A percentile compares a stretch with the other conserved stretches of the same genome.
Evolutionary conservation across 2,329 filamentous ascomycete genomes (phyloP).

Genomic region (Fusarium sp.): DNA sequence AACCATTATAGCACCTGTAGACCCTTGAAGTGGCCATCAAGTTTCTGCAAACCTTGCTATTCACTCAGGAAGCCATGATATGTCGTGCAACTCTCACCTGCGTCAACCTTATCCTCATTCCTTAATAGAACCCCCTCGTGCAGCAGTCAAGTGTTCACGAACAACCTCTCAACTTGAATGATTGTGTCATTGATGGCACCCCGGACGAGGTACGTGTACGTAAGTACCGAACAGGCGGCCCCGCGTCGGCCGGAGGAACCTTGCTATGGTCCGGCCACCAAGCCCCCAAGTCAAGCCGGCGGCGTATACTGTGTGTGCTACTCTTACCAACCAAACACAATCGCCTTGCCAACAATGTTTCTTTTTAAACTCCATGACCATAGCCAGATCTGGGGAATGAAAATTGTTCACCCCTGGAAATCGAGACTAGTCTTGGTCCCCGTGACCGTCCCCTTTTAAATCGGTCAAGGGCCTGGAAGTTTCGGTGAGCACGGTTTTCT

Average conservation of each 20-base stretch:
- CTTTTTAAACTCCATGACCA: slow-evolving; percentile 31
- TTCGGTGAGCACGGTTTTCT: slow-evolving; percentile 39
- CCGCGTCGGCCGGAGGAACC: slow-evolving; percentile 38
- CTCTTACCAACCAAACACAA: slow-evolving; percentile 12
- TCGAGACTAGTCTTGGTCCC: slow-evolving; percentile 31
- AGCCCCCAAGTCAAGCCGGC: slow-evolving; percentile 15
- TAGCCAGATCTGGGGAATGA: slow-evolving; percentile 34
- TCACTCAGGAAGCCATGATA: slow-evolving; percentile 17
- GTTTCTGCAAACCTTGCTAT: slow-evolving; percentile 17
- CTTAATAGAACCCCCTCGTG: slow-evolving; percentile 29
- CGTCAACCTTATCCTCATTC: slow-evolving; percentile 23
- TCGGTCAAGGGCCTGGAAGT: slow-evolving; percentile 37
- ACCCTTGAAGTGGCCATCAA: slow-evolving; percentile 1
- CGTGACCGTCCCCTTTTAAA: slow-evolving; percentile 38
- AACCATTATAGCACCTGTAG: too few species aligned
- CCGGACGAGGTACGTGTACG: slow-evolving; percentile 33
- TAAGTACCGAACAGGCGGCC: slow-evolving; percentile 41
- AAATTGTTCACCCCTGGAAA: slow-evolving; percentile 22
- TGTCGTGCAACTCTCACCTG: slow-evolving; percentile 33
- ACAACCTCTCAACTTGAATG: slow-evolving; percentile 11
- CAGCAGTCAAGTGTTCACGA: slow-evolving; percentile 30
- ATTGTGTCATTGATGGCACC: slow-evolving; percentile 44
- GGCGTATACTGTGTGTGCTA: slow-evolving; percentile 12
- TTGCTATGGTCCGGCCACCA: slow-evolving; percentile 21
- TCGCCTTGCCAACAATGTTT: slow-evolving; percentile 23